Base-by-base conservation (phyloP, 2,329 filamentous ascomycete genomes). In the Fusarium newnesense region DNA sequence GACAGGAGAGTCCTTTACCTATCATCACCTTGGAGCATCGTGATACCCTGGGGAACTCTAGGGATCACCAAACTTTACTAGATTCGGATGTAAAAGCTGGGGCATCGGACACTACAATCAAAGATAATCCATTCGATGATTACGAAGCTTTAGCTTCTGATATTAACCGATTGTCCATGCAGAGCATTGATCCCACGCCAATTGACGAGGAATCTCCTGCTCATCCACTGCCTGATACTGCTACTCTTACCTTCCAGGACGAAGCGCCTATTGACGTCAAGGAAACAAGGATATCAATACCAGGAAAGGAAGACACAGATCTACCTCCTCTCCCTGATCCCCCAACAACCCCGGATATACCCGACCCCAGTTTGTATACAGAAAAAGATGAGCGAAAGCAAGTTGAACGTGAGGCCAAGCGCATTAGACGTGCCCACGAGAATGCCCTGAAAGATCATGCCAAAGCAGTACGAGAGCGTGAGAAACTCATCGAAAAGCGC, bases 381-480 rank as follows among this genome's bases (percentile, higher is more conserved):
- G 90, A 94, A 80, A 92, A 92, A 76, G 88, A 90, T 11, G 84
- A 89, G 34, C 88, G 90, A 13, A 94, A 93, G 75, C 86, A 90
- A 44, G 92, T 91, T 4, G 90, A 94, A 75, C 93, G 91, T 64
- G 91, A 94, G 75, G 86, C 90, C 62, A 88, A 89, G 58, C 86
- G 88, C 18, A 84, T 85, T 2, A 84, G 90, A 37, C 93, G 93
- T 77, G 85, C 85, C 13, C 92, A 94, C 78, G 87, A 92, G 34
- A 87, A 89, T 76, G 88, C 90, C 16, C 80, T 93, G 68, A 94
- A 93, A 80, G 87, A 91, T 67, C 90, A 90, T 40, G 88, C 91
- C 43, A 92, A 88, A 74, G 87, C 88, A 15, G 84, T 94, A 54
- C 87, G 87, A 53, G 90, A 92, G 64, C 87, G 90, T 11, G 84